These are phyloP conservation scores for Neurospora sp. DNA, from an alignment of 2,329 filamentous ascomycete species.

Conservation along the genomic window DNA sequence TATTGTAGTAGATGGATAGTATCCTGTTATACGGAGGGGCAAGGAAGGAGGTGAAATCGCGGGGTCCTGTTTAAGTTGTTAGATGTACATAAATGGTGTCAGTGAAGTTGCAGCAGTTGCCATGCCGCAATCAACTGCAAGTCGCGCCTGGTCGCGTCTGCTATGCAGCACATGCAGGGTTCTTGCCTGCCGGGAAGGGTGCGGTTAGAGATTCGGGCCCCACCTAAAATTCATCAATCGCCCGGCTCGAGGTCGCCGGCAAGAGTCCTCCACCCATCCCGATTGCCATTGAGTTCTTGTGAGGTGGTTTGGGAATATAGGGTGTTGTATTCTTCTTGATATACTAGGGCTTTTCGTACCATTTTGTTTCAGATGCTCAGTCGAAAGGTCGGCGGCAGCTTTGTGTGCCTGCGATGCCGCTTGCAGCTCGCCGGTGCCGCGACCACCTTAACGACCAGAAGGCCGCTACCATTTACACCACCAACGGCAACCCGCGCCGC, in stretches of 20 bases:
- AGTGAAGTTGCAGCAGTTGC: neutral
- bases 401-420: constrained; percentile 30
- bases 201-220: neutral
- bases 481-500: neutral
- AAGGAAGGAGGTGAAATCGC: neutral
- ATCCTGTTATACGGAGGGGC: neutral
- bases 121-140: neutral
- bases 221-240: neutral
- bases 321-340: neutral
- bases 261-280: neutral
- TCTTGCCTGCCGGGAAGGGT: neutral
- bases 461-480: neutral
- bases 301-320: neutral
- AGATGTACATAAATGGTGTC: neutral
- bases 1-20: neutral
- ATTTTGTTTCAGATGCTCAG: constrained; percentile 23
- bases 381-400: constrained; percentile 21
- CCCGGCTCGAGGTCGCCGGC: neutral
- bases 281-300: neutral
- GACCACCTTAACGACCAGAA: constrained; percentile 5
- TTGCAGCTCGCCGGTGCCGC: constrained; percentile 23
- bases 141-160: neutral
- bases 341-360: neutral
- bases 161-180: neutral
- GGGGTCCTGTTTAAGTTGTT: neutral